phyloP scores from a whole-genome alignment of 2,329 filamentous ascomycete genomes.

The Fusarium sp. region DNA sequence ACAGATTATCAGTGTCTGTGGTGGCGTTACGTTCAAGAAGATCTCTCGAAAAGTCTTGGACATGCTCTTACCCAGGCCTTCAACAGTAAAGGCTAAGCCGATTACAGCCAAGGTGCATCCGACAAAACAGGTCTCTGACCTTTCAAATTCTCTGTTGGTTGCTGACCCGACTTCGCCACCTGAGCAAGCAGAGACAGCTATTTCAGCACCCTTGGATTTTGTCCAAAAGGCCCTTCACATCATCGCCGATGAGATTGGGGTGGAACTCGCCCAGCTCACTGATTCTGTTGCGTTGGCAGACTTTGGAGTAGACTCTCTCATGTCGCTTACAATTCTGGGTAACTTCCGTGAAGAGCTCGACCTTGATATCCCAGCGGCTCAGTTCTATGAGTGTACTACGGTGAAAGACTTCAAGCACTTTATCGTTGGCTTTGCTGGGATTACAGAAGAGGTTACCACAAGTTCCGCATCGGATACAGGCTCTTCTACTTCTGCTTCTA shows the following conservation, averaged over 20 bases:
- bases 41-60: not conserved
- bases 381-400: not conserved
- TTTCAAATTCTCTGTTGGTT: not conserved
- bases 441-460: not conserved
- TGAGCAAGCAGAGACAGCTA: not conserved
- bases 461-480: not conserved
- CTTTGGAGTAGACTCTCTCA: slow-evolving; percentile 3
- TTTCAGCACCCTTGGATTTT: not conserved
- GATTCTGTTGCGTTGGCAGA: not conserved
- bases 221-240: not conserved
- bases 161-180: not conserved
- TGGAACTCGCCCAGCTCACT: not conserved
- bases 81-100: not conserved
- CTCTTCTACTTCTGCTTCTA: not conserved
- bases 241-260: not conserved
- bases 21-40: not conserved
- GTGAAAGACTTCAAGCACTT: not conserved
- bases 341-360: not conserved
- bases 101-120: not conserved
- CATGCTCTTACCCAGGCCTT: not conserved
- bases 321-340: not conserved
- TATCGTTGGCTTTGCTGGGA: not conserved
- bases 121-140: not conserved
- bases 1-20: not conserved
- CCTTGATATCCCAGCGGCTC: not conserved